These are phyloP conservation scores for Globisporangium polare DNA, from an alignment of 352 stramenopile species.

Conservation along the genomic window DNA sequence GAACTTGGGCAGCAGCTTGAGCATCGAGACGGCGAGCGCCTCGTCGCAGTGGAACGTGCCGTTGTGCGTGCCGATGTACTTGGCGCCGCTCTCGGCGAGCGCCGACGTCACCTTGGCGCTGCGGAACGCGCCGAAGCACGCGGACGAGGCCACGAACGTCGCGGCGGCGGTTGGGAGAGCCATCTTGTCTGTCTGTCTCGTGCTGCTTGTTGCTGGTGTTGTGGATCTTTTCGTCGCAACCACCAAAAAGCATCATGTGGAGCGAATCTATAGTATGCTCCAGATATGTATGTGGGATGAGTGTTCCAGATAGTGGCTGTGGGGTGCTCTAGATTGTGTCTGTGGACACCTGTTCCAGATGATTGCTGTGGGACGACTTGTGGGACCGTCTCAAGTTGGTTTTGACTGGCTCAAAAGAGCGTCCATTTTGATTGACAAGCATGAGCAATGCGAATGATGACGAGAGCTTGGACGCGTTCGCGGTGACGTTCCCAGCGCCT, in stretches of 20 bases:
- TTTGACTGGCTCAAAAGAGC: conserved; percentile 4
- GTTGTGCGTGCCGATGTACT: conserved; percentile 96
- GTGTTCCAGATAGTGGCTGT: too few species aligned
- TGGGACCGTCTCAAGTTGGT: neutral
- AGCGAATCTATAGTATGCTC: neutral
- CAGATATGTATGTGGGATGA: neutral
- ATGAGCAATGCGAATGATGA: conserved; percentile 10
- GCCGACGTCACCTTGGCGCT: conserved; percentile 45
- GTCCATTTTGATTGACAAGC: conserved; percentile 7
- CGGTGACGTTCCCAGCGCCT: conserved; percentile 58
- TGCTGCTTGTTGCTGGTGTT: neutral
- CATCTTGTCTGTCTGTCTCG: conserved; percentile 30
- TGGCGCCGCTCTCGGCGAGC: conserved; percentile 33
- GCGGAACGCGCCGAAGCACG: conserved; percentile 61
- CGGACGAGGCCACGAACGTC: conserved; percentile 55
- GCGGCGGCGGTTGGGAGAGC: conserved; percentile 60
- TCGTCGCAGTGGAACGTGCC: conserved; percentile 99
- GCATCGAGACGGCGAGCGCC: conserved; percentile 95
- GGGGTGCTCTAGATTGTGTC: too few species aligned
- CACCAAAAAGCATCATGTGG: conserved; percentile 2
- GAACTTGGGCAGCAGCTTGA: conserved; percentile 94
- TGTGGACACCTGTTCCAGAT: neutral
- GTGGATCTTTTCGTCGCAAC: conserved; percentile 1
- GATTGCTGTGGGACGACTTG: neutral
- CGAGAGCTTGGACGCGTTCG: conserved; percentile 50